Percentiles rank a stretch among this genome's conserved stretches.
Evolutionary conservation across 306 rosid species (phyloP).

Genomic region (Begonia peltatifolia): DNA sequence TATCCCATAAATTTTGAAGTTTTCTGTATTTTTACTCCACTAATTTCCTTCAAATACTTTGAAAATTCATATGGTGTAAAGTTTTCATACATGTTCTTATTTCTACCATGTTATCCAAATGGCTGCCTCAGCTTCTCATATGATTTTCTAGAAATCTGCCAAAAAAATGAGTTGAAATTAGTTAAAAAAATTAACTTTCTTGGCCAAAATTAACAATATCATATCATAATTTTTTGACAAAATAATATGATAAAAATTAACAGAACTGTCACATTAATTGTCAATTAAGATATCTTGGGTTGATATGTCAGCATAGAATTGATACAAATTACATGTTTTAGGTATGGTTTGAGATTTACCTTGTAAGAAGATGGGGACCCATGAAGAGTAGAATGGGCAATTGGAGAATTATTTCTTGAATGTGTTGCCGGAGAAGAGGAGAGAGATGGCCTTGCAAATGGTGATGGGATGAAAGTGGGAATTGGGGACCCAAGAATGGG

Average conservation of each 20-base stretch:
- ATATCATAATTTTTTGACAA: too few relatives aligned
- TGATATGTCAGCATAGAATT: too few relatives aligned
- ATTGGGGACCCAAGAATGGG: conserved; percentile 25
- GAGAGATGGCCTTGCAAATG: conserved; percentile 13
- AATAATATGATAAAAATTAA: too few relatives aligned
- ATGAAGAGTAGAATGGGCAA: conserved; percentile 1
- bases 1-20: too few relatives aligned
- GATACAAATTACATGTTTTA: too few relatives aligned
- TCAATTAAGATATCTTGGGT: too few relatives aligned
- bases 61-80: too few relatives aligned
- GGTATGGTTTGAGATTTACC: background rate
- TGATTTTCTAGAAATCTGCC: conserved; percentile 16
- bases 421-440: conserved; percentile 16
- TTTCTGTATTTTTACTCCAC: too few relatives aligned
- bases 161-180: background rate
- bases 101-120: background rate
- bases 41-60: too few relatives aligned
- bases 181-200: background rate
- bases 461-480: conserved; percentile 16
- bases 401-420: conserved; percentile 8
- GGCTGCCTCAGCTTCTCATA: conserved; percentile 14
- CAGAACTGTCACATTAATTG: too few relatives aligned
- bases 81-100: too few relatives aligned
- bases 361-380: conserved; percentile 12
- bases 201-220: too few relatives aligned